Conservation (phyloP, 2,329 filamentous ascomycete genomes). For the Harringtonia aguacate region DNA sequence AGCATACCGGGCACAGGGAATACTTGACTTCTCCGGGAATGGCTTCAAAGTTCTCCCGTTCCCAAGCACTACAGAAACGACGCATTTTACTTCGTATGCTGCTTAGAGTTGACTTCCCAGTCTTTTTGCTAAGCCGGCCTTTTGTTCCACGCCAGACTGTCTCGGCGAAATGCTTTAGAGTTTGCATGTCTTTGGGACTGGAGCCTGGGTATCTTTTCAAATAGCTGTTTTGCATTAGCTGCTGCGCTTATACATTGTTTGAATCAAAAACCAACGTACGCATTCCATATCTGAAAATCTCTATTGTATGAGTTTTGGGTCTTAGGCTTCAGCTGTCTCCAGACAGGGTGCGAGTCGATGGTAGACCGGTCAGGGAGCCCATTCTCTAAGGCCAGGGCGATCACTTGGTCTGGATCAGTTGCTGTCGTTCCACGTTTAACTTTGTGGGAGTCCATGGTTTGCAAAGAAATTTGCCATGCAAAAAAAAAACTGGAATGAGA, state of each 20-base stretch:
- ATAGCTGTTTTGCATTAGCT: constrained; percentile 2
- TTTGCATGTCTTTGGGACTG: constrained; percentile 4
- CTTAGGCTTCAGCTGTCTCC: constrained; percentile 2
- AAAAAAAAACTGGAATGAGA: not conserved
- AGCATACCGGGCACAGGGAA: constrained; percentile 4
- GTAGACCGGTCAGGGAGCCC: constrained; percentile 4
- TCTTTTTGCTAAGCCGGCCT: constrained; percentile 4
- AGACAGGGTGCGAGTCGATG: constrained; percentile 3
- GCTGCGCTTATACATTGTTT: not conserved
- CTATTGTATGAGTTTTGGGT: constrained; percentile 2
- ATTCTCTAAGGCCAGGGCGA: constrained; percentile 2
- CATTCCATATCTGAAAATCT: constrained; percentile 4
- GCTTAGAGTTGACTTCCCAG: not conserved
- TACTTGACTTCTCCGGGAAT: constrained; percentile 5
- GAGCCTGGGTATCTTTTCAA: constrained; percentile 1
- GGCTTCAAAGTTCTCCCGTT: not conserved
- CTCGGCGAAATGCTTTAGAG: constrained; percentile 4
- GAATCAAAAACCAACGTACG: not conserved
- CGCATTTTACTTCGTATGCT: constrained; percentile 5
- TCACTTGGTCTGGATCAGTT: constrained; percentile 3
- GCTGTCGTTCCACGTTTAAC: not conserved
- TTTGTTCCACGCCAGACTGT: constrained; percentile 3
- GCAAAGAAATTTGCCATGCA: not conserved
- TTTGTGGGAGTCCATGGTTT: not conserved
- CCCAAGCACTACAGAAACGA: constrained; percentile 6